A percentile compares a stretch with the other conserved stretches of the same genome.
Conservation (phyloP, 2,329 filamentous ascomycete genomes). For the Fusarium sp. region DNA sequence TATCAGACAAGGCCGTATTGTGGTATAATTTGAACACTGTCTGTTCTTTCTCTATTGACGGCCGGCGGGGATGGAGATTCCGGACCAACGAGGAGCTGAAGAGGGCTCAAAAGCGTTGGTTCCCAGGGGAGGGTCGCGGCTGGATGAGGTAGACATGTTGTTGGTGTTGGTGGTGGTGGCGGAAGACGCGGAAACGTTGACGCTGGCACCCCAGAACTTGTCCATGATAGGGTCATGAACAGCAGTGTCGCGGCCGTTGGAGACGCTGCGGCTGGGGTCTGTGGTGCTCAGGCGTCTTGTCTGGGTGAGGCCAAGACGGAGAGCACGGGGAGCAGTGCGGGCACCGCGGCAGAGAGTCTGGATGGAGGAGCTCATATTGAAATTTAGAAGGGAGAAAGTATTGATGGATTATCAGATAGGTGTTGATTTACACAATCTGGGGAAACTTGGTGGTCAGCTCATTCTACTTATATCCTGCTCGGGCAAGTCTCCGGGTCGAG, state of each 20-base stretch:
- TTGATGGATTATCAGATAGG: not conserved
- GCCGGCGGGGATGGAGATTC: slow-evolving; percentile 18
- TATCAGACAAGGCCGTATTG: not conserved
- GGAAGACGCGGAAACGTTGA: slow-evolving; percentile 19
- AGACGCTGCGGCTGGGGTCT: slow-evolving; percentile 19
- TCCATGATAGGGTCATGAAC: slow-evolving; percentile 46
- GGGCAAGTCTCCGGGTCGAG: slow-evolving; percentile 20
- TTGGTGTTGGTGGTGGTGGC: slow-evolving; percentile 10
- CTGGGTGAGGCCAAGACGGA: slow-evolving; percentile 31
- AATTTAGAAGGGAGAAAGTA: not conserved
- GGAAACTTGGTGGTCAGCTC: not conserved
- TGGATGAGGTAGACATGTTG: slow-evolving; percentile 12
- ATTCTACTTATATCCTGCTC: slow-evolving; percentile 32
- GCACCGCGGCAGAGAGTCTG: slow-evolving; percentile 40
- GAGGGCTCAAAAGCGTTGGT: slow-evolving; percentile 42
- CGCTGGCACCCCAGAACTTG: slow-evolving; percentile 35
- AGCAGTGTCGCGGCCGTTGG: slow-evolving; percentile 33
- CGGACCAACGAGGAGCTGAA: slow-evolving; percentile 43
- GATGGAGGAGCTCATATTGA: slow-evolving; percentile 42
- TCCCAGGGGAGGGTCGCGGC: slow-evolving; percentile 43
- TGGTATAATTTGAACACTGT: not conserved
- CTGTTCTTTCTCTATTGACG: slow-evolving; percentile 5
- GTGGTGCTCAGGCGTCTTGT: slow-evolving; percentile 37
- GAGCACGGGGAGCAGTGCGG: slow-evolving; percentile 28
- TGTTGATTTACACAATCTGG: not conserved